A percentile compares a stretch with the other conserved stretches of the same genome.
These are phyloP conservation scores for Fusarium tupiense DNA, from an alignment of 2,329 filamentous ascomycete species.

Conservation along the genomic window DNA sequence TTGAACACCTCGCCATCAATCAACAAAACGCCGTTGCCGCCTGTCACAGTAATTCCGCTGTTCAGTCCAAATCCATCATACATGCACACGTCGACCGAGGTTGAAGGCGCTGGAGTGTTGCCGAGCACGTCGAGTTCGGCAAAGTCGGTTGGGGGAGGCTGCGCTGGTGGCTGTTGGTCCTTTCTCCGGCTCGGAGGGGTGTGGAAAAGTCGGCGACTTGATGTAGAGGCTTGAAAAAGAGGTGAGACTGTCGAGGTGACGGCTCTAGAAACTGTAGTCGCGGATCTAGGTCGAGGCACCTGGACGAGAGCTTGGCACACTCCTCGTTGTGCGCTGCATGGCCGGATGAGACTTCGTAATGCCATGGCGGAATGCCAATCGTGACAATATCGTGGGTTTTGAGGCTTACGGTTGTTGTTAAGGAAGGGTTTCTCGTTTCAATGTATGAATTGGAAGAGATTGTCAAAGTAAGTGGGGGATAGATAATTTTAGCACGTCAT, in stretches of 20 bases:
- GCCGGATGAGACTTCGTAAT: slow-evolving; percentile 36
- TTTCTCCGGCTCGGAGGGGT: slow-evolving; percentile 25
- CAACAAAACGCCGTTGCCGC: slow-evolving; percentile 78
- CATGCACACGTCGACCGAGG: slow-evolving; percentile 83
- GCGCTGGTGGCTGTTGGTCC: slow-evolving; percentile 41
- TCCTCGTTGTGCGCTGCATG: slow-evolving; percentile 31
- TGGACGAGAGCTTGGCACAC: slow-evolving; percentile 34
- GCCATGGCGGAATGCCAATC: slow-evolving; percentile 17
- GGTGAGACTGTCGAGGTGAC: background rate
- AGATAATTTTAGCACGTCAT: slow-evolving; percentile 45
- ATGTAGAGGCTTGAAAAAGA: background rate
- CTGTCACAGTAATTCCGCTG: slow-evolving; percentile 76
- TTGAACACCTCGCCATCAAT: slow-evolving; percentile 87
- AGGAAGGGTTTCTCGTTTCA: background rate
- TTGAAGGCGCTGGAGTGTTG: slow-evolving; percentile 79
- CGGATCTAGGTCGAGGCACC: slow-evolving; percentile 9
- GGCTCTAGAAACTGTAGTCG: slow-evolving; percentile 24
- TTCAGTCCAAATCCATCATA: slow-evolving; percentile 87
- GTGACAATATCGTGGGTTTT: background rate
- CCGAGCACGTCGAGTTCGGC: slow-evolving; percentile 80
- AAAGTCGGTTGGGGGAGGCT: slow-evolving; percentile 69
- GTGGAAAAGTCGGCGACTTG: slow-evolving; percentile 36
- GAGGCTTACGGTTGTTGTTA: background rate
- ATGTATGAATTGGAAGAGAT: slow-evolving; percentile 8
- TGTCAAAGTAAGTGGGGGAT: slow-evolving; percentile 34